phyloP scores from a whole-genome alignment of 2,329 filamentous ascomycete species.

The Fusarium xyrophilum region DNA sequence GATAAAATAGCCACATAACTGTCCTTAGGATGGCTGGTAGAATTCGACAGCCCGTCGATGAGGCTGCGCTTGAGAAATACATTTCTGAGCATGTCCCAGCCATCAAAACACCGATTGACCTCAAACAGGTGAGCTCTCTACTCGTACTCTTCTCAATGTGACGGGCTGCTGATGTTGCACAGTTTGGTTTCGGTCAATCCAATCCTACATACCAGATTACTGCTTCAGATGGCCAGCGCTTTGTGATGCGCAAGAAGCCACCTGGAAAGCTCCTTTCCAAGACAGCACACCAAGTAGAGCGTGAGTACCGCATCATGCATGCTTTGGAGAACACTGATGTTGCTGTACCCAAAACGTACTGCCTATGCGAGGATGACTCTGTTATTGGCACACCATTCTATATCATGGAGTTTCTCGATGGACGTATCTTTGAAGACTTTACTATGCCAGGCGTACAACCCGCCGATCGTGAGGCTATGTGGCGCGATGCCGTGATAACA shows the following conservation, averaged over 20 bases:
- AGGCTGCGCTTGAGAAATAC: slow-evolving; percentile 79
- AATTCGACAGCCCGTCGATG: slow-evolving; percentile 89
- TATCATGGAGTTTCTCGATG: slow-evolving; percentile 95
- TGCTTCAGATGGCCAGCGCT: slow-evolving; percentile 71
- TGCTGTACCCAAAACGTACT: slow-evolving; percentile 82
- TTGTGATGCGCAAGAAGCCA: slow-evolving; percentile 96
- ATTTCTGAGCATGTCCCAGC: slow-evolving; percentile 79
- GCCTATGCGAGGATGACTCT: slow-evolving; percentile 81
- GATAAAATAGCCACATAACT: neutral
- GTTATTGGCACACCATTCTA: slow-evolving; percentile 94
- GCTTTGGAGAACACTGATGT: slow-evolving; percentile 81
- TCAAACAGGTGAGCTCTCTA: slow-evolving; percentile 76
- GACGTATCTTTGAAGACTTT: slow-evolving; percentile 91
- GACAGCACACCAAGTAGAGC: slow-evolving; percentile 95
- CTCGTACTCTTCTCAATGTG: neutral
- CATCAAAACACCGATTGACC: slow-evolving; percentile 80
- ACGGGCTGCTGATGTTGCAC: slow-evolving; percentile 19
- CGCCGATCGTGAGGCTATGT: slow-evolving; percentile 77
- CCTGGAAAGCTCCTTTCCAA: slow-evolving; percentile 92
- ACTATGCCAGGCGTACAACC: slow-evolving; percentile 75
- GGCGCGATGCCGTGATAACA: slow-evolving; percentile 82
- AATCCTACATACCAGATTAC: slow-evolving; percentile 97
- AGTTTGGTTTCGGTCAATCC: slow-evolving; percentile 98
- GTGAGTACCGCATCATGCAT: slow-evolving; percentile 90
- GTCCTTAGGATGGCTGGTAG: slow-evolving; percentile 74